phyloP scores from a whole-genome alignment of 2,329 filamentous ascomycete species.

The Nannizziopsis barbatae region DNA sequence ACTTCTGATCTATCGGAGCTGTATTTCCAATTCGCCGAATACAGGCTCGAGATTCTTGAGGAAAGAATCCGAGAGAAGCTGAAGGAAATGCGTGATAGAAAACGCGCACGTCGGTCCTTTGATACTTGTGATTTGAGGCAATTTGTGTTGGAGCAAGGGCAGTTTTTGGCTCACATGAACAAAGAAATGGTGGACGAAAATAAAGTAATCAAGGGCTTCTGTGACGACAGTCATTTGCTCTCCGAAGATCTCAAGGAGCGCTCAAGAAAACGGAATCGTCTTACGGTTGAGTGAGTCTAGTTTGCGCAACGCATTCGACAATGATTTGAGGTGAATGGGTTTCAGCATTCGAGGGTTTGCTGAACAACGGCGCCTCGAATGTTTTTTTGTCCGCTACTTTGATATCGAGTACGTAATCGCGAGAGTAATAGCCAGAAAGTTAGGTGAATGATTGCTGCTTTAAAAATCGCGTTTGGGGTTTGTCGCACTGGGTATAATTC shows the following conservation, averaged over 20 bases:
- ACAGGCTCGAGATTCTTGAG: constrained; percentile 52
- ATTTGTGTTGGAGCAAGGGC: constrained; percentile 22
- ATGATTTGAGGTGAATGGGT: no score
- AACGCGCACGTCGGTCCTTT: constrained; percentile 25
- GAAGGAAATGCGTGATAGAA: constrained; percentile 27
- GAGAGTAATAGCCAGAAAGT: no score
- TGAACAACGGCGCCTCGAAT: no score
- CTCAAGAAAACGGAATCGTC: constrained; percentile 19
- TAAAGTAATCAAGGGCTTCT: constrained; percentile 28
- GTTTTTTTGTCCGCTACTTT: no score
- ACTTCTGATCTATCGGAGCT: constrained; percentile 48
- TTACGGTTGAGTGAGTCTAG: constrained; percentile 9
- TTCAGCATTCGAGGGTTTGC: no score
- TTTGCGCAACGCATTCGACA: no score
- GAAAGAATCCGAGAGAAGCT: constrained; percentile 44
- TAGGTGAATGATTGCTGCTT: no score
- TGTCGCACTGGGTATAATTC: no score
- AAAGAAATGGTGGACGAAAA: constrained; percentile 33
- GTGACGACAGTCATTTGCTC: constrained; percentile 28
- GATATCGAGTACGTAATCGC: no score
- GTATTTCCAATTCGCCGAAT: constrained; percentile 52
- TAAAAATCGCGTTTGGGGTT: no score
- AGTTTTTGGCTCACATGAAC: constrained; percentile 32
- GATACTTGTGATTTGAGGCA: constrained; percentile 21
- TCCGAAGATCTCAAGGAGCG: constrained; percentile 28